Evolutionary conservation across 1,284 basidiomycete genomes (phyloP), one percentile per base, ranked within the genome.

Genomic region (Ganoderma boninense): DNA sequence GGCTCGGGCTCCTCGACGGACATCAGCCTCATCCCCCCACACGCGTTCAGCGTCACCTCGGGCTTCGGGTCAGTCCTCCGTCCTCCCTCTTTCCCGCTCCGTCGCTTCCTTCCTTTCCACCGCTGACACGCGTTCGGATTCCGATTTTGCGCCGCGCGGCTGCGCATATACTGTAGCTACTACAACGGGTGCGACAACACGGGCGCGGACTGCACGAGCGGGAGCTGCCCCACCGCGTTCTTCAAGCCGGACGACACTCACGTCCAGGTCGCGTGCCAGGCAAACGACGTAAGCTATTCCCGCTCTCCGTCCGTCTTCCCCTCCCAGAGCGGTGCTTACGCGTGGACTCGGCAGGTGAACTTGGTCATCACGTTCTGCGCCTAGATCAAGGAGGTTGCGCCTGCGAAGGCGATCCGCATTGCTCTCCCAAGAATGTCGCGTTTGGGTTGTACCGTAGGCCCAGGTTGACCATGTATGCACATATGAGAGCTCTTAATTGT

Each of bases 1-100:
- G 85, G 85, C 5, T 79, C 82, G 70, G 85, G 85, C 13, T 84
- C 84, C 8, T 82, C 80, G 56, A 74, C 78, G 11, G 86, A 87
- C 69, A 78, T 87, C 62, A 85, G 84, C 69, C 77, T 87, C 72
- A 87, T 87, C 57, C 1, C 72, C 1, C 83, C 84, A 18, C 82
- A 83, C 71, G 76, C 75, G 3, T 79, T 79, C 73, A 80, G 79
- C 69, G 82, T 82, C 38, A 69, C 71, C 46, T 71, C 77, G 13
- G 75, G 76, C 16, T 82, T 83, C 75, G 35, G 57, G 57, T 60
- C 32, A 40, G 57, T 40, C 10, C 20, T 2, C 18, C 18, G 32
- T 32, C 32, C 32, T 32, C 32, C 4, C 4, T 5, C 32, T 32
- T 14, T 2, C 3, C 16, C n/a, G 18, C 10, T 29, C 26, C 16